A percentile compares a stretch with the other conserved stretches of the same genome.
Conservation (phyloP, 106 monocot genomes). For the Apostasia ramifera region DNA sequence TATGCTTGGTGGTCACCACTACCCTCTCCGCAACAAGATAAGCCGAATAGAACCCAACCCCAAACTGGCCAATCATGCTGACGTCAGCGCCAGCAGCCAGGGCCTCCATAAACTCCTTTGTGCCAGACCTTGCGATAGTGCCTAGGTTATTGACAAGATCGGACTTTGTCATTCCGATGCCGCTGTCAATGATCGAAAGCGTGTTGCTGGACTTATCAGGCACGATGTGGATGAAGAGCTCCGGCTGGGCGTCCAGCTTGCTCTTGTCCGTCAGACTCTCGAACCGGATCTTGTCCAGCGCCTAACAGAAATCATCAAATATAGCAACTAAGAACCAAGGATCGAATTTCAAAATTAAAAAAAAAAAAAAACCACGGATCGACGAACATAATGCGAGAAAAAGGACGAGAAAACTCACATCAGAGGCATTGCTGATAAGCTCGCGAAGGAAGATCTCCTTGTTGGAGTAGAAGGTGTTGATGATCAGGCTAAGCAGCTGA, state of each 20-base stretch:
- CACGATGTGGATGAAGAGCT: constrained; percentile 22
- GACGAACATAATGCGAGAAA: neutral
- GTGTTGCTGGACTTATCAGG: constrained; percentile 21
- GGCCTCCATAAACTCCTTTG: constrained; percentile 24
- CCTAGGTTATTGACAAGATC: constrained; percentile 25
- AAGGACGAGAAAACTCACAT: neutral
- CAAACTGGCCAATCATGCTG: constrained; percentile 25
- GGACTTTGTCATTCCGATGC: constrained; percentile 24
- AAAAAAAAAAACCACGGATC: neutral
- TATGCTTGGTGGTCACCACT: constrained; percentile 23
- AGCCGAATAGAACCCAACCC: constrained; percentile 27
- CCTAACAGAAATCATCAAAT: neutral
- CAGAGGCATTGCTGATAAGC: constrained; percentile 10
- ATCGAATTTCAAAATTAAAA: neutral
- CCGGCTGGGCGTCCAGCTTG: constrained; percentile 23
- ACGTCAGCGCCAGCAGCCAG: constrained; percentile 23
- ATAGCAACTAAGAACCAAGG: neutral
- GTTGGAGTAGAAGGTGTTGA: constrained; percentile 18
- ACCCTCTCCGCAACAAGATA: constrained; percentile 27
- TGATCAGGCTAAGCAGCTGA: constrained; percentile 8
- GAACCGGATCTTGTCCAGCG: constrained; percentile 16
- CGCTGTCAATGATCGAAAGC: constrained; percentile 17
- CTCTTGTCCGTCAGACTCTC: constrained; percentile 16
- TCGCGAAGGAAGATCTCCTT: constrained; percentile 13
- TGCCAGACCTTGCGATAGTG: constrained; percentile 24